Evolutionary conservation across 1,139 yeast species (phyloP).

Genomic region (Hyphopichia burtonii): DNA sequence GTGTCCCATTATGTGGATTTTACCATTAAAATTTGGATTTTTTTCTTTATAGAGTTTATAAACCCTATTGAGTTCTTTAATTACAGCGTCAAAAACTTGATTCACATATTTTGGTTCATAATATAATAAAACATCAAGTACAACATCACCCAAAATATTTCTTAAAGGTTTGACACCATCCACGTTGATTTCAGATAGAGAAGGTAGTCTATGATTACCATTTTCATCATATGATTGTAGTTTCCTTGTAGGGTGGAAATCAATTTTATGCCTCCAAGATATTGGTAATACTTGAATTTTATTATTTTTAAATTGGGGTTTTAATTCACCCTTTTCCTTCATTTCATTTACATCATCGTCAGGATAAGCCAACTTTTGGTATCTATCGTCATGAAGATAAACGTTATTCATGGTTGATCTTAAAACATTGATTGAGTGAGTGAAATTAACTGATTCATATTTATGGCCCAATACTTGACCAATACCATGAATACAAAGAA

Average conservation of each 20-base stretch:
- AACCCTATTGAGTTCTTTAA: slow-evolving; percentile 66
- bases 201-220: slow-evolving; percentile 51
- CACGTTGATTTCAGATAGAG: slow-evolving; percentile 72
- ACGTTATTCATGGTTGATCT: slow-evolving; percentile 63
- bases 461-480: slow-evolving; percentile 85
- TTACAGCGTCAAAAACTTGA: slow-evolving; percentile 65
- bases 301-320: slow-evolving; percentile 36
- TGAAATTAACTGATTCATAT: slow-evolving; percentile 80
- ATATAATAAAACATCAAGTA: slow-evolving; percentile 79
- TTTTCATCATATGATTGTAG: slow-evolving; percentile 25
- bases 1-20: slow-evolving; percentile 83
- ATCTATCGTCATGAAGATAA: slow-evolving; percentile 44
- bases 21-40: slow-evolving; percentile 77
- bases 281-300: slow-evolving; percentile 75
- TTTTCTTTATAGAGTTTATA: slow-evolving; percentile 56
- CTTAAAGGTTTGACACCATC: slow-evolving; percentile 78
- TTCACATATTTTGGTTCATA: slow-evolving; percentile 74
- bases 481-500: slow-evolving; percentile 88
- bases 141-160: slow-evolving; percentile 78
- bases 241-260: slow-evolving; percentile 51
- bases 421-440: slow-evolving; percentile 76
- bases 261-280: slow-evolving; percentile 73
- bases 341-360: slow-evolving; percentile 16
- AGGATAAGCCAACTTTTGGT: slow-evolving; percentile 38
- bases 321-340: slow-evolving; percentile 12